phyloP scores from a whole-genome alignment of 345 rosid genomes.

The Erodium maritimum region DNA sequence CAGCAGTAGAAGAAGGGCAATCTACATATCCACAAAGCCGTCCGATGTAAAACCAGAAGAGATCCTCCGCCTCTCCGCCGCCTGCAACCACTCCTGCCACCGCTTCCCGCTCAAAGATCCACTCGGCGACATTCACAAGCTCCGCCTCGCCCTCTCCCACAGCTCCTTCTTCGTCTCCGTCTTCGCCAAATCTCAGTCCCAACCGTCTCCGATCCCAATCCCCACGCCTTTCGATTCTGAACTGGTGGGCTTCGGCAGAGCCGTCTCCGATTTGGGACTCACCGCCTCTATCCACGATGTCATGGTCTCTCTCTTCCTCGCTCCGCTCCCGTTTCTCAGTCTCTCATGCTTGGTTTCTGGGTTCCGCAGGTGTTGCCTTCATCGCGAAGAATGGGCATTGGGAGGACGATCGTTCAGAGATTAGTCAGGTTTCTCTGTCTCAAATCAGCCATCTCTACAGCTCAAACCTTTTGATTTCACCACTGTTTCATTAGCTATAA shows the following conservation, averaged over 20 bases:
- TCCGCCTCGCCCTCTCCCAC: conserved; percentile 46
- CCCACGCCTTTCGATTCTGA: conserved; percentile 39
- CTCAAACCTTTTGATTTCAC: neutral
- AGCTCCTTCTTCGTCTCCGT: conserved; percentile 62
- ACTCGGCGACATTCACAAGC: conserved; percentile 37
- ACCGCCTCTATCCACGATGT: conserved; percentile 80
- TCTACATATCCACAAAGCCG: conserved; percentile 52
- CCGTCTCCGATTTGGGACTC: conserved; percentile 68
- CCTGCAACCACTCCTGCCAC: conserved; percentile 56
- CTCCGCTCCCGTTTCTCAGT: neutral
- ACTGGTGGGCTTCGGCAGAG: conserved; percentile 81
- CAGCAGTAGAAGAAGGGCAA: conserved; percentile 13
- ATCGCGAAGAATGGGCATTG: conserved; percentile 59
- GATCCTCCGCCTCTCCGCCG: conserved; percentile 34
- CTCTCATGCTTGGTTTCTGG: neutral
- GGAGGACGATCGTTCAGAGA: conserved; percentile 55
- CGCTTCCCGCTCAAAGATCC: conserved; percentile 32
- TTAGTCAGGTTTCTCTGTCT: conserved; percentile 45
- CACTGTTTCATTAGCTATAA: no score
- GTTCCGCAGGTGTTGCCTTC: conserved; percentile 66
- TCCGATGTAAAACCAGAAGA: conserved; percentile 33
- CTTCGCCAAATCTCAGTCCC: conserved; percentile 32
- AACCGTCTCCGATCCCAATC: conserved; percentile 15
- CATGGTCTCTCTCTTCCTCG: conserved; percentile 27
- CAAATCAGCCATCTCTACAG: neutral